phyloP scores from a whole-genome alignment of 1,139 yeast genomes.

The Arxiozyma telluris region DNA sequence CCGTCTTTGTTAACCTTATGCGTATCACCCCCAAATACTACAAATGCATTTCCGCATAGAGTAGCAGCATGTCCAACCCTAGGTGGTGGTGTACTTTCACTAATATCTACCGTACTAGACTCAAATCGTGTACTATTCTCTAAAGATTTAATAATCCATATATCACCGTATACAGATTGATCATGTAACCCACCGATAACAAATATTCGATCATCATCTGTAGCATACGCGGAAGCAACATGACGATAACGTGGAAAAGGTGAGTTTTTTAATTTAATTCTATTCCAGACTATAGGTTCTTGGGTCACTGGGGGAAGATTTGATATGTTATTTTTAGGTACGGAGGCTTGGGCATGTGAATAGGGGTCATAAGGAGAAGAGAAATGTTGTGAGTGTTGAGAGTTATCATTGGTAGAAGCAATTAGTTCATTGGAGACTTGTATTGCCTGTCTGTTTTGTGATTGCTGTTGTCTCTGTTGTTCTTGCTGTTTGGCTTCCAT shows the following conservation, averaged over 20 bases:
- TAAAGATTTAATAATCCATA: slow-evolving; percentile 64
- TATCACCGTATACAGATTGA: slow-evolving; percentile 86
- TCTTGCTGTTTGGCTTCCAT: slow-evolving; percentile 8
- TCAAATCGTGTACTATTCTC: slow-evolving; percentile 36
- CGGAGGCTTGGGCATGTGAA: not conserved
- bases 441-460: not conserved
- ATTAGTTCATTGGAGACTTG: not conserved
- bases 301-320: not conserved
- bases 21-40: slow-evolving; percentile 95
- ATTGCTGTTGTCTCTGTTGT: slow-evolving; percentile 23
- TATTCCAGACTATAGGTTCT: slow-evolving; percentile 57
- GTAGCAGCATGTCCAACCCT: slow-evolving; percentile 95
- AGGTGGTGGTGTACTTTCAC: slow-evolving; percentile 79
- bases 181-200: slow-evolving; percentile 95
- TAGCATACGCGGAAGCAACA: slow-evolving; percentile 65
- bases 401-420: not conserved
- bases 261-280: slow-evolving; percentile 58
- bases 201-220: slow-evolving; percentile 76
- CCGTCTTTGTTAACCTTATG: slow-evolving; percentile 71
- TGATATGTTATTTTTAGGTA: slow-evolving; percentile 8
- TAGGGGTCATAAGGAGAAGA: not conserved
- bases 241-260: slow-evolving; percentile 96
- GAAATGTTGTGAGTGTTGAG: not conserved
- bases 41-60: slow-evolving; percentile 89
- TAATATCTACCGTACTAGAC: slow-evolving; percentile 59